phyloP scores from a whole-genome alignment of 2,329 filamentous ascomycete genomes.

The Nigrospora oryzae region DNA sequence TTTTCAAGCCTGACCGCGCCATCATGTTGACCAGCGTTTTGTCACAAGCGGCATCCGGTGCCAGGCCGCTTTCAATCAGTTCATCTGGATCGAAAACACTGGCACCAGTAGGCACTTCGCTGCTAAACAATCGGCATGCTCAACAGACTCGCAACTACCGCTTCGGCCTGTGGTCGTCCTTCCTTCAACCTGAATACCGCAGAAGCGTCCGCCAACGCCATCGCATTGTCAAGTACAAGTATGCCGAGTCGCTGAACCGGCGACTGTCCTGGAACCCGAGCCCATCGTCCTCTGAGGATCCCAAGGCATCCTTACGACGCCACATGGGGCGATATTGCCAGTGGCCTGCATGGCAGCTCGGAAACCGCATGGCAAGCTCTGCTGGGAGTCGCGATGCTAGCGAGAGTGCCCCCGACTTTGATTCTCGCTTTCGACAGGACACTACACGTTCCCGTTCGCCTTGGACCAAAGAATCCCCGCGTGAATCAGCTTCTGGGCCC shows the following conservation, averaged over 20 bases:
- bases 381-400: neutral
- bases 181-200: slow-evolving; percentile 29
- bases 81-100: slow-evolving; percentile 8
- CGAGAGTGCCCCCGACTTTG: too few relatives aligned
- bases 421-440: too few relatives aligned
- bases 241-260: slow-evolving; percentile 33
- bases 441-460: too few relatives aligned
- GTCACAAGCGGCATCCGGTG: slow-evolving; percentile 17
- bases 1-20: too few relatives aligned
- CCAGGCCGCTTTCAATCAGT: slow-evolving; percentile 14
- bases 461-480: too few relatives aligned
- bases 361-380: slow-evolving; percentile 2
- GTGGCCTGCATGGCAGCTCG: slow-evolving; percentile 14
- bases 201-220: slow-evolving; percentile 35
- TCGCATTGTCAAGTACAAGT: slow-evolving; percentile 33
- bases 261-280: slow-evolving; percentile 37
- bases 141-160: slow-evolving; percentile 39
- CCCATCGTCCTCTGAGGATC: slow-evolving; percentile 21
- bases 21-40: slow-evolving; percentile 22
- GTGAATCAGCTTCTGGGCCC: too few relatives aligned
- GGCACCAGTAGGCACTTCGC: slow-evolving; percentile 8
- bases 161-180: slow-evolving; percentile 37
- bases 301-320: slow-evolving; percentile 28
- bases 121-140: slow-evolving; percentile 12
- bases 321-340: slow-evolving; percentile 31